Base-by-base conservation (phyloP, 768 basidiomycete species). In the Auriscalpium orientale region DNA sequence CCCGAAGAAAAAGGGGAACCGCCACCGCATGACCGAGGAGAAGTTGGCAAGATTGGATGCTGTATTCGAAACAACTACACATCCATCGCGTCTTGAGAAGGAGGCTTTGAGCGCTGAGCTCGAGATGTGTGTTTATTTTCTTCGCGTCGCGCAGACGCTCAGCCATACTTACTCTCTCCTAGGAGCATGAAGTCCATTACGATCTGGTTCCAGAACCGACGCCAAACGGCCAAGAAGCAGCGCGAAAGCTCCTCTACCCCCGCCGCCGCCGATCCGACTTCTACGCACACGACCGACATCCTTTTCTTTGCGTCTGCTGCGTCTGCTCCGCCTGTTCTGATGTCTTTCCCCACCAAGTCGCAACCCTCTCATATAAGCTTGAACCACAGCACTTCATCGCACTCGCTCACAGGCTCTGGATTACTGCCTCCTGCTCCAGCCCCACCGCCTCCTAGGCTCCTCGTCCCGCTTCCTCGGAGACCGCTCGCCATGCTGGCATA, bases 171-270 rank as follows among this genome's bases (percentile, higher is more conserved):
- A 13, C 16, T n/a, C 37, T 35, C 47, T 38, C 11, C 20, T 47
- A 78, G 76, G 67, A 72, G 76, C 38, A 64, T 75, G 64, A 78
- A 76, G 66, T 71, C 75, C 11, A 60, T 78, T 58, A 77, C 85
- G n/a, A 84, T 89, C 43, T 90, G 87, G 87, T 89, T 89, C 67
- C 87, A 90, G 70, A 90, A 90, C 67, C 87, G 83, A 69, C 83
- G 87, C 15, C 85, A 89, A 64, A 83, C 69, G 37, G 55, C 71
- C 49, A 76, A 75, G 56, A 72, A 70, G 64, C 66, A 62, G 48
- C 49, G 35, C 22, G 51, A 44, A n/a, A 15, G 12, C 55, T 57
- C 58, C 64, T 56, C 43, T 18, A 52, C 34, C 49, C 40, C 20
- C 34, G 9, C 20, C 12, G 13, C 43, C 8, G 49, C 56, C 21